phyloP scores from a whole-genome alignment of 176 grass and related monocot genomes.

The Miscanthus lutarioriparius region DNA sequence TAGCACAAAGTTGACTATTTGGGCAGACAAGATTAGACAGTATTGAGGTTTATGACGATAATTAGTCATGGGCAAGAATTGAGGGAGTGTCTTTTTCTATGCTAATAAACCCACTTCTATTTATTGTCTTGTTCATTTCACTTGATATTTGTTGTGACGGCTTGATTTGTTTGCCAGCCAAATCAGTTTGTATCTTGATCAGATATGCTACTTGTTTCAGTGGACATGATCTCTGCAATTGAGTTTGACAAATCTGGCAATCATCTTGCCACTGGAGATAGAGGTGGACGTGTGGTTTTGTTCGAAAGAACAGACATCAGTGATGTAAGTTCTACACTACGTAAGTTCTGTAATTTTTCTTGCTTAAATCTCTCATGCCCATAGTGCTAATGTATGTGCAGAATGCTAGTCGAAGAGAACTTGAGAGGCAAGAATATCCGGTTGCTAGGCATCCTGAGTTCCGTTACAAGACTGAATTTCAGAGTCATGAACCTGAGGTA shows the following conservation, averaged over 20 bases:
- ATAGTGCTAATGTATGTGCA: slow-evolving; percentile 42
- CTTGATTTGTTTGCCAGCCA: slow-evolving; percentile 18
- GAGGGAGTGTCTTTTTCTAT: neutral
- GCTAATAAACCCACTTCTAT: neutral
- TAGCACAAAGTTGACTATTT: neutral
- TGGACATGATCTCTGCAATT: slow-evolving; percentile 93
- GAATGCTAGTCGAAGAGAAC: slow-evolving; percentile 63
- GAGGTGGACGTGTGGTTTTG: slow-evolving; percentile 85
- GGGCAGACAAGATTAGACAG: neutral
- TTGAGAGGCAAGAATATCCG: slow-evolving; percentile 77
- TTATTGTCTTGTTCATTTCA: neutral
- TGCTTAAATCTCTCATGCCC: slow-evolving; percentile 14
- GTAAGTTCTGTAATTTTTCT: slow-evolving; percentile 28
- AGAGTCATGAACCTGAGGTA: slow-evolving; percentile 95
- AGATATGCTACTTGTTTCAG: slow-evolving; percentile 51
- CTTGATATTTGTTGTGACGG: neutral
- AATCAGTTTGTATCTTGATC: slow-evolving; percentile 20
- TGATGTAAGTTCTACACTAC: slow-evolving; percentile 54
- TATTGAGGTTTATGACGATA: neutral
- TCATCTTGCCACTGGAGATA: slow-evolving; percentile 93
- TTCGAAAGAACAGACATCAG: slow-evolving; percentile 83
- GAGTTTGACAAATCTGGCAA: slow-evolving; percentile 93
- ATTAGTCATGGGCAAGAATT: neutral
- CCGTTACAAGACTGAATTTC: slow-evolving; percentile 88
- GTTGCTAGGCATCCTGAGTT: slow-evolving; percentile 69